Base-by-base conservation (phyloP, 768 basidiomycete species). In the Roridomyces roridus region DNA sequence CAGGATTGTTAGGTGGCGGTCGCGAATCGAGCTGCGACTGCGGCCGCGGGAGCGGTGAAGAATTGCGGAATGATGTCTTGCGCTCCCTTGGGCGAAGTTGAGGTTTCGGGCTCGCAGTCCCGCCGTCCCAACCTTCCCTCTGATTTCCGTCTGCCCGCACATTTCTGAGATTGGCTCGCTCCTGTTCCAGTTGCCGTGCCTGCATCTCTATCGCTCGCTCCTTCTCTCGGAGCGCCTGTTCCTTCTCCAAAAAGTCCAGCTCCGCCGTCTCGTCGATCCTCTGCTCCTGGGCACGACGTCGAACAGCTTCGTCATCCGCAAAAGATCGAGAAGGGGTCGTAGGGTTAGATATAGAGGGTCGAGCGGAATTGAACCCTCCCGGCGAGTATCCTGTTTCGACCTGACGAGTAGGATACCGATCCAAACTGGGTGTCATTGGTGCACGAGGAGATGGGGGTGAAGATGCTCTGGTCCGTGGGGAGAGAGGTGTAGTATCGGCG, bases 151-250 rank as follows among this genome's bases (percentile, higher is more conserved):
- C 72, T 35, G 70, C 70, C 12, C 76, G 77, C 18, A 76, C 65
- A 39, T 72, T 77, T 48, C 71, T 62, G 37, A 82, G 58, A 42
- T 72, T 70, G 14, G 77, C 72, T 12, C 83, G 79, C 48, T 89
- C 85, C 46, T 74, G 73, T 51, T 89, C 86, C 20, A 89, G 67
- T 61, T 88, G 85, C 21, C 79, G 79, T 9, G 81, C 70, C 9
- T 80, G 79, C 61, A 80, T 70, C 49, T 82, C 73, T 44, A 88
- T 73, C 23, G 86, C 85, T 11, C 74, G 77, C 64, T 88, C 85
- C 29, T 81, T 75, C 47, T 83, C 76, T 20, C 72, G 74, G 15
- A 88, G 71, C 34, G 79, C 76, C 41, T 77, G 74, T 55, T 88
- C 86, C 57, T 81, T 85, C 55, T 85, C 81, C 49, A 78, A 76